Evolutionary conservation across 208 protist genomes (phyloP).

Genomic region (Zelonia costaricensis): DNA sequence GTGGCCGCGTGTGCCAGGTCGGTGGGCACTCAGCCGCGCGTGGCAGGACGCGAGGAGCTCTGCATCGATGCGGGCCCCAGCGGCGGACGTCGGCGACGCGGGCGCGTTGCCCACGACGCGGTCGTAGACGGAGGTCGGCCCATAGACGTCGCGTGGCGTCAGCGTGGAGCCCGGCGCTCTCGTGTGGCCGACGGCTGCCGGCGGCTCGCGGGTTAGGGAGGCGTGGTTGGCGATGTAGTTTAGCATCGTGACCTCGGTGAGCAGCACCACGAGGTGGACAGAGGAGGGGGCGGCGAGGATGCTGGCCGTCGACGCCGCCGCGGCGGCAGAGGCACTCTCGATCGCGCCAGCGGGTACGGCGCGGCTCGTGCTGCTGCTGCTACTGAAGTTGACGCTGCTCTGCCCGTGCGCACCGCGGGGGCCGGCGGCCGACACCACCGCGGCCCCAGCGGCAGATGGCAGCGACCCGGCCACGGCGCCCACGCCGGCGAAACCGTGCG

Average conservation of each 20-base stretch:
- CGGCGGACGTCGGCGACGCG: not conserved
- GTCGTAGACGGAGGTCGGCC: slow-evolving; percentile 28
- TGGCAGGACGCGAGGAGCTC: slow-evolving; percentile 14
- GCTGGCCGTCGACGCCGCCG: slow-evolving; percentile 21
- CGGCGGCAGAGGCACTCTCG: slow-evolving; percentile 13
- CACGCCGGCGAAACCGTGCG: not conserved
- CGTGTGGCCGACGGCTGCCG: not conserved
- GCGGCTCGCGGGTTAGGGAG: slow-evolving; percentile 4
- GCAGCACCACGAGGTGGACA: slow-evolving; percentile 62
- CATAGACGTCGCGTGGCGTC: slow-evolving; percentile 23
- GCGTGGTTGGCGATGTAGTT: slow-evolving; percentile 59
- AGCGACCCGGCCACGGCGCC: slow-evolving; percentile 1
- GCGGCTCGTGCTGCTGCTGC: slow-evolving; percentile 4
- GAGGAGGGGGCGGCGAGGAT: slow-evolving; percentile 41
- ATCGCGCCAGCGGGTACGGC: slow-evolving; percentile 13
- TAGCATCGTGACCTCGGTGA: slow-evolving; percentile 72
- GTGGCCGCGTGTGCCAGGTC: slow-evolving; percentile 45
- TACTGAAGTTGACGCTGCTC: not conserved
- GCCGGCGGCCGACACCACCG: not conserved
- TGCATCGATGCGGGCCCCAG: not conserved
- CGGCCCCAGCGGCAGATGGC: not conserved
- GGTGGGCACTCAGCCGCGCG: slow-evolving; percentile 15
- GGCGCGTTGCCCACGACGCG: not conserved
- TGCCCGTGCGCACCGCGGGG: not conserved
- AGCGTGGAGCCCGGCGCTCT: not conserved